Percentiles rank a stretch among this genome's conserved stretches.
Evolutionary conservation across 73 alveolate species (phyloP).

Genomic region (Stentor roeselii): DNA sequence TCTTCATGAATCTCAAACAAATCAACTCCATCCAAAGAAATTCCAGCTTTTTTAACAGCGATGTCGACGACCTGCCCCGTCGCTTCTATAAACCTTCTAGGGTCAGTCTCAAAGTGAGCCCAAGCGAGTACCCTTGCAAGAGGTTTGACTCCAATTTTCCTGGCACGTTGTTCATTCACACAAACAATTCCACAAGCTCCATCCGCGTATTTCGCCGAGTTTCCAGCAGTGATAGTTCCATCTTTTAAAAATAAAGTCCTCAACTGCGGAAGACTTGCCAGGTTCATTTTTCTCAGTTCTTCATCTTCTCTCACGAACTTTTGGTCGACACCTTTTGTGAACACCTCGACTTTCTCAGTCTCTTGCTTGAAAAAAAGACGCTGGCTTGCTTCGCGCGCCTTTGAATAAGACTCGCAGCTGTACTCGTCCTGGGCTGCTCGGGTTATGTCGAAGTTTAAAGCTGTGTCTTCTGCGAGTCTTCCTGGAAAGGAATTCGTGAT

Average conservation of each 20-base stretch:
- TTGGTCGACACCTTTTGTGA: conserved; percentile 1
- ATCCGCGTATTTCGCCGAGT: conserved; percentile 55
- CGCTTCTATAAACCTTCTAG: conserved; percentile 47
- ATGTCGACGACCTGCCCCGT: conserved; percentile 38
- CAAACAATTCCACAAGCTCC: conserved; percentile 63
- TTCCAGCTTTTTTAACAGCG: conserved; percentile 38
- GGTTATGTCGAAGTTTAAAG: conserved; percentile 53
- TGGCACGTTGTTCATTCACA: conserved; percentile 36
- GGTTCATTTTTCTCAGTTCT: conserved; percentile 54
- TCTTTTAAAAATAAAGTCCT: conserved; percentile 45
- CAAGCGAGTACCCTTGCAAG: conserved; percentile 49
- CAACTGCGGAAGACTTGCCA: conserved; percentile 43
- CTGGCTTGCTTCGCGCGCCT: conserved; percentile 75
- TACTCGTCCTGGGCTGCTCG: conserved; percentile 76
- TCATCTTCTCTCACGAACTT: conserved; percentile 41
- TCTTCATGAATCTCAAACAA: conserved; percentile 57
- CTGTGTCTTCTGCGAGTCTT: conserved; percentile 60
- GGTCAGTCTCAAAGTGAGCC: conserved; percentile 60
- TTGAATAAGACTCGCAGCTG: conserved; percentile 64
- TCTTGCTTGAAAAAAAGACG: conserved; percentile 71
- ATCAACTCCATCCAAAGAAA: conserved; percentile 33
- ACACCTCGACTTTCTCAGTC: conserved; percentile 55
- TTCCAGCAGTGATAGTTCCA: conserved; percentile 68
- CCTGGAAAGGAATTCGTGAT: conserved; percentile 66
- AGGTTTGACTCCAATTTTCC: conserved; percentile 41